A percentile compares a stretch with the other conserved stretches of the same genome.
Conservation (phyloP, 2,329 filamentous ascomycete genomes). For the Fusarium redolens region DNA sequence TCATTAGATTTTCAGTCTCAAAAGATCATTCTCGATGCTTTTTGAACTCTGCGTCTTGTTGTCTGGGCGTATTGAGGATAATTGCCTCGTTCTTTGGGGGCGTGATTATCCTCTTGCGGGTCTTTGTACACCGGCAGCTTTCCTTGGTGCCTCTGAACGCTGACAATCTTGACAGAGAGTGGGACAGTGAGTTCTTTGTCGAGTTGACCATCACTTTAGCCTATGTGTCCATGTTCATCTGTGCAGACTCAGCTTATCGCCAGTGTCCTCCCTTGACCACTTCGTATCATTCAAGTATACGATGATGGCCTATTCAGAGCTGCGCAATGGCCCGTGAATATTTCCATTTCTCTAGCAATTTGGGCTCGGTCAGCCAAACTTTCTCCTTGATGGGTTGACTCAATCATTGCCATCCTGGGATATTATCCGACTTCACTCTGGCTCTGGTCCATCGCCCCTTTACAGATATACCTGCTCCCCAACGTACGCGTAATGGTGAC, state of each 20-base stretch:
- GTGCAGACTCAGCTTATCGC: not conserved
- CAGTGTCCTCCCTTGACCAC: not conserved
- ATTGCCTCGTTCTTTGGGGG: too few species aligned
- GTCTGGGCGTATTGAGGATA: not conserved
- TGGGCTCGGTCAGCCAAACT: not conserved
- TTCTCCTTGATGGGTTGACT: not conserved
- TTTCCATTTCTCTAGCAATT: not conserved
- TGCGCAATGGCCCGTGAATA: not conserved
- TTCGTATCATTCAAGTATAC: not conserved
- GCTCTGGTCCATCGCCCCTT: not conserved
- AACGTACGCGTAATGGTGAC: not conserved
- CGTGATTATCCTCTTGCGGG: not conserved
- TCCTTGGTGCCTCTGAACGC: not conserved
- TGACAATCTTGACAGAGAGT: not conserved
- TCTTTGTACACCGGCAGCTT: not conserved
- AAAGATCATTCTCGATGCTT: not conserved
- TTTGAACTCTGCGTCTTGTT: not conserved
- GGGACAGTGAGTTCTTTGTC: not conserved
- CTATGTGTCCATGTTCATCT: not conserved
- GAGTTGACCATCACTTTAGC: not conserved
- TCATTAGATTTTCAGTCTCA: too few species aligned
- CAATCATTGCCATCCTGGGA: not conserved
- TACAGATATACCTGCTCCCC: not conserved
- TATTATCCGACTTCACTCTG: not conserved
- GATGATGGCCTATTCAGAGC: not conserved